A percentile compares a stretch with the other conserved stretches of the same genome.
Evolutionary conservation across 108 stramenopile genomes (phyloP).

Genomic region (Bacterosira constricta): DNA sequence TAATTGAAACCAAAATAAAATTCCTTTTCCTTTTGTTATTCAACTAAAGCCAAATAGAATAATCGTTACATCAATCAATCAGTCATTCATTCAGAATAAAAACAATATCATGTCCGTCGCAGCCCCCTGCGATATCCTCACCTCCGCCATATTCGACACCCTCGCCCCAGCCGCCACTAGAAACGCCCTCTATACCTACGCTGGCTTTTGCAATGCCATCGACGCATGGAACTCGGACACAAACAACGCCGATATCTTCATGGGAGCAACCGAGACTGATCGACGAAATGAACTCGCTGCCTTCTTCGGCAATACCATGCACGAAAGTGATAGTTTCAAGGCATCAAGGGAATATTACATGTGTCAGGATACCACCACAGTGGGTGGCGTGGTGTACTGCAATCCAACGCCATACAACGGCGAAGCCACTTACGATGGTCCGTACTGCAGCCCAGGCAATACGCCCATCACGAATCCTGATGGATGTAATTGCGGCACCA

Average conservation of each 20-base stretch:
- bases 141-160: not conserved
- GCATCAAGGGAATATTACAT: constrained; percentile 8
- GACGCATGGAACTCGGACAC: constrained; percentile 3
- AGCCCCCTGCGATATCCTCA: not conserved
- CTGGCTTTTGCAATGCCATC: constrained; percentile 10
- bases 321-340: constrained; percentile 17
- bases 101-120: not conserved
- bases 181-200: constrained; percentile 2
- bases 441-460: constrained; percentile 13
- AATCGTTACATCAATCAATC: too few species aligned
- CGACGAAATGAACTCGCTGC: constrained; percentile 25
- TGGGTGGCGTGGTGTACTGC: constrained; percentile 1
- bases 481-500: constrained; percentile 11
- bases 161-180: constrained; percentile 4
- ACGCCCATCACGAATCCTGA: not conserved
- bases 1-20: too few species aligned
- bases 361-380: not conserved
- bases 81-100: not conserved
- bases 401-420: not conserved
- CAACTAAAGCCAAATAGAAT: too few species aligned
- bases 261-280: constrained; percentile 2
- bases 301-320: constrained; percentile 30
- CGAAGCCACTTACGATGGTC: too few species aligned
- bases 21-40: too few species aligned
- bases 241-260: constrained; percentile 3